Percentiles rank a stretch among this genome's conserved stretches.
Evolutionary conservation across 2,329 filamentous ascomycete species (phyloP).

Genomic region (Diaporthe citri): DNA sequence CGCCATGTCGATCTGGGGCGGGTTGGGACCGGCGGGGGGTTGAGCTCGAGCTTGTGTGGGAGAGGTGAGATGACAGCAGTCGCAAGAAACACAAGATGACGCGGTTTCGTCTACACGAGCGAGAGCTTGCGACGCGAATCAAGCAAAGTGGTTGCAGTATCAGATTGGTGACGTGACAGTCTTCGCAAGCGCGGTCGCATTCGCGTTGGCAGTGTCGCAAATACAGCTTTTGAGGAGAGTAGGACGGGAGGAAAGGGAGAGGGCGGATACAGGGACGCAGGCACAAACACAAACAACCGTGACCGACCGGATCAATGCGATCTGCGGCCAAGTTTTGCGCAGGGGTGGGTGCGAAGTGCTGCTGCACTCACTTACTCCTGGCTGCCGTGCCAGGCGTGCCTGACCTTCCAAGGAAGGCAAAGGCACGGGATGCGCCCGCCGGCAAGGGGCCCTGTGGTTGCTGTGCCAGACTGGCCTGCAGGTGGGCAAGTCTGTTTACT

Average conservation of each 20-base stretch:
- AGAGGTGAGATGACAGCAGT: neutral
- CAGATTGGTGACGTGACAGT: slow-evolving; percentile 30
- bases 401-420: slow-evolving; percentile 1
- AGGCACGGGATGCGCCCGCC: neutral
- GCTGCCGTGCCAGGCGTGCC: neutral
- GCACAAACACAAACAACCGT: slow-evolving; percentile 19
- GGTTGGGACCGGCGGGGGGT: neutral
- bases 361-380: neutral
- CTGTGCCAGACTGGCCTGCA: slow-evolving; percentile 2
- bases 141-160: slow-evolving; percentile 27
- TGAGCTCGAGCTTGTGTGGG: neutral
- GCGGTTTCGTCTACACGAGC: slow-evolving; percentile 25
- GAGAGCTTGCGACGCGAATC: slow-evolving; percentile 16
- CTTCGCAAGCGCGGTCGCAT: slow-evolving; percentile 19
- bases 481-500: slow-evolving; percentile 6
- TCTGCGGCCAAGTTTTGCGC: slow-evolving; percentile 25
- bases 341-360: slow-evolving; percentile 6
- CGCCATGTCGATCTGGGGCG: slow-evolving; percentile 54
- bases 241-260: slow-evolving; percentile 1
- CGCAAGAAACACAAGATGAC: neutral
- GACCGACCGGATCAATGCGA: slow-evolving; percentile 25
- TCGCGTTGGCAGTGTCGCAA: slow-evolving; percentile 26
- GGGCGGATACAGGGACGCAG: neutral
- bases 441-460: neutral
- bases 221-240: slow-evolving; percentile 10